Conservation (phyloP, 352 stramenopile genomes). For the Globisporangium radiosum region DNA sequence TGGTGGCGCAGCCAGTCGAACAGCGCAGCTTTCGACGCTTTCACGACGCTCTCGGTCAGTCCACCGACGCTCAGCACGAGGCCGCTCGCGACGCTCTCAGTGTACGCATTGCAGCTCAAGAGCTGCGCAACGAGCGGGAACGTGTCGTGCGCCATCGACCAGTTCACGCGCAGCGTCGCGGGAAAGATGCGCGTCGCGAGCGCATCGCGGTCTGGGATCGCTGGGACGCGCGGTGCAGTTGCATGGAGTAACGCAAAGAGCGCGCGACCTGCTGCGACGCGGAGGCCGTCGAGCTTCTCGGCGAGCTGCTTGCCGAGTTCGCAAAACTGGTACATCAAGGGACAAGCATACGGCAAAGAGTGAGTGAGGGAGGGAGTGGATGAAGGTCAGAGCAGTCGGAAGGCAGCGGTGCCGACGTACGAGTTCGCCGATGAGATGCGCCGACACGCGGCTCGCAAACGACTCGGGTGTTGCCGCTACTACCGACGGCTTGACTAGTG, state of each 20-base stretch:
- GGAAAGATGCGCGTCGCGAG: conserved; percentile 68
- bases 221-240: conserved; percentile 51
- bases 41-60: conserved; percentile 92
- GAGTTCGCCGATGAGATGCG: conserved; percentile 32
- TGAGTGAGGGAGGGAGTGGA: no score
- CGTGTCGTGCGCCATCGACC: conserved; percentile 79
- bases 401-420: conserved; percentile 13
- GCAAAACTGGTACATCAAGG: conserved; percentile 34
- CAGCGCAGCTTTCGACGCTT: conserved; percentile 56
- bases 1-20: conserved; percentile 58
- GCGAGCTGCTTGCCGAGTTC: conserved; percentile 92
- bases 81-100: conserved; percentile 79
- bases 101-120: conserved; percentile 85
- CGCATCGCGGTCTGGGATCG: conserved; percentile 66
- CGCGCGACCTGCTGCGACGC: conserved; percentile 82
- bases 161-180: conserved; percentile 50
- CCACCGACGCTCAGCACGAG: conserved; percentile 94
- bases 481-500: neutral
- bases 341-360: no score
- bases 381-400: no score
- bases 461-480: conserved; percentile 3
- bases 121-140: conserved; percentile 88
- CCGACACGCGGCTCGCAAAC: conserved; percentile 36
- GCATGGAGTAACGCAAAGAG: conserved; percentile 84
- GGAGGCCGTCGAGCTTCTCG: conserved; percentile 95